Base-by-base conservation (phyloP, 164 flowering plant species). In the Chloranthus sessilifolius region DNA sequence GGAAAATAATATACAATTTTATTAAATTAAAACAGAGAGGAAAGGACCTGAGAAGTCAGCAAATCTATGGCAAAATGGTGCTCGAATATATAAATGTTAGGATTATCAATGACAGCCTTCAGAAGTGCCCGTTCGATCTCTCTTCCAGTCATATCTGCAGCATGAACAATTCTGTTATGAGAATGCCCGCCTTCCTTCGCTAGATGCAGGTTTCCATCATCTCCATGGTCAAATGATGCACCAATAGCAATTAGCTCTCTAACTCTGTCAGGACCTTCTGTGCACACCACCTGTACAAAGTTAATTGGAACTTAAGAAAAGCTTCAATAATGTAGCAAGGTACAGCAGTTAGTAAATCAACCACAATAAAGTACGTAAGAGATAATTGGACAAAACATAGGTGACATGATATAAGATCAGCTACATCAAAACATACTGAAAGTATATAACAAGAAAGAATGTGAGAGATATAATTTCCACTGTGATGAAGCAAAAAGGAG, bases 161-260 rank as follows among this genome's bases (percentile, higher is more conserved):
- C 94, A 73, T 92, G 99, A 53, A 92, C 97, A 61, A 92, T 92
- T 68, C 97, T 74, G 30, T 43, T 81, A 65, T 92, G 99, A 19
- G 97, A 92, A 51, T 92, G 99, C 2, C 99, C 99, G 4, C 95
- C 99, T 46, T 92, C 99, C 61, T 95, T 78, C 12, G 95, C 95
- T 25, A 92, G 75, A 69, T 92, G 99, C 74, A 92, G 67, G 60
- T 88, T 88, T 19, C 97, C 99, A 68, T 92, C 99, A 55, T 92
- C 95, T 21, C 95, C 92, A 53, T 84, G 94, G 74, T 92, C 99
- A 82, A 92, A 92, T 49, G 91, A 89, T 60, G 97, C 99, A 38
- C 99, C 99, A 71, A 88, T 79, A 5, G 91, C 91, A 36, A 92
- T 86, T 60, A 92, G 61, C 66, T 92, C 99, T 56, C 79, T 76